These are phyloP conservation scores for Alternaria infectoria DNA, from an alignment of 2,329 filamentous ascomycete species.

Conservation along the genomic window DNA sequence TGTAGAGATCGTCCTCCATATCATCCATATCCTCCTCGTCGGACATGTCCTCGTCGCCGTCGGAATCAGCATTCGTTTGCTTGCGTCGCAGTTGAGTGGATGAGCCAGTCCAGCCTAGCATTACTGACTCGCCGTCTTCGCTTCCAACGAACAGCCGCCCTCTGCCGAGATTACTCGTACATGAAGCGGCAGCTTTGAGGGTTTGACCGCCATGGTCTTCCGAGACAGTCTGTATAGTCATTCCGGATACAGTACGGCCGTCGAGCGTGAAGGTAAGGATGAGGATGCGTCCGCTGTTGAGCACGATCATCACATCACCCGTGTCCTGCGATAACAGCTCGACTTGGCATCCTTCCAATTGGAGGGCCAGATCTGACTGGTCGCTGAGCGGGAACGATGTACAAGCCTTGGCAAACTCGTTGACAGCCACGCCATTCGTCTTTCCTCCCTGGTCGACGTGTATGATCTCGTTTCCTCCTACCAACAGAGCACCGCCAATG, in stretches of 20 bases:
- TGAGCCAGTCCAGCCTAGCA: conserved; percentile 78
- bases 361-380: conserved; percentile 79
- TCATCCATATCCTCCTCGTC: conserved; percentile 65
- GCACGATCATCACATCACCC: conserved; percentile 83
- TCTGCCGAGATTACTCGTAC: conserved; percentile 70
- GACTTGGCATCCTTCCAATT: conserved; percentile 79
- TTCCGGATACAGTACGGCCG: conserved; percentile 86
- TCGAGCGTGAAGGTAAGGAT: conserved; percentile 85
- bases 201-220: conserved; percentile 67
- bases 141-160: conserved; percentile 83
- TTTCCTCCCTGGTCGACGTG: conserved; percentile 97
- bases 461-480: conserved; percentile 89
- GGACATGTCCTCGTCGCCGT: conserved; percentile 54
- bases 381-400: conserved; percentile 87
- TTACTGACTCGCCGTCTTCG: conserved; percentile 78
- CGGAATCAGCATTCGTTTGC: conserved; percentile 66
- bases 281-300: conserved; percentile 75
- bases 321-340: conserved; percentile 77
- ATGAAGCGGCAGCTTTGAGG: conserved; percentile 69
- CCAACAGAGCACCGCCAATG: conserved; percentile 83
- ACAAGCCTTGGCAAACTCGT: conserved; percentile 81
- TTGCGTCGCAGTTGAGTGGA: conserved; percentile 65
- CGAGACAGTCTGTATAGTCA: conserved; percentile 73
- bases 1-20: conserved; percentile 68
- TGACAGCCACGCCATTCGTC: conserved; percentile 89